Evolutionary conservation across 352 stramenopile species (phyloP).

Genomic region (Pythium scleroteichum): DNA sequence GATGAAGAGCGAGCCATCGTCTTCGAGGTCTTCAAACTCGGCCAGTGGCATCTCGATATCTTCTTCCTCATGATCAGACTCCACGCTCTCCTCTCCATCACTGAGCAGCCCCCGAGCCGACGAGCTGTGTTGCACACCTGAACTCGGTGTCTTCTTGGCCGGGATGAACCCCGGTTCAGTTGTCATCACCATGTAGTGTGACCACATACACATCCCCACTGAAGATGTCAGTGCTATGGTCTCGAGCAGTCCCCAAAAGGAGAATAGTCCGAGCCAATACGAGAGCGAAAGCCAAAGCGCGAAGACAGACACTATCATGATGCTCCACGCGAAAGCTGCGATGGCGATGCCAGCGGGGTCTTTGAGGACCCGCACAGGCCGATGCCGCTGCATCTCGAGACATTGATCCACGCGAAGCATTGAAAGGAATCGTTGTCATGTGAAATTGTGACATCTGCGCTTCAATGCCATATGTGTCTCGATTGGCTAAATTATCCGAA

Average conservation of each 20-base stretch:
- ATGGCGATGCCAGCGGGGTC: constrained; percentile 68
- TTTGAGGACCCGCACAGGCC: constrained; percentile 52
- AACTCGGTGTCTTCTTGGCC: background rate
- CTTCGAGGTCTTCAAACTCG: constrained; percentile 67
- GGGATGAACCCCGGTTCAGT: constrained; percentile 78
- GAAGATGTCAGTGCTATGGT: constrained; percentile 48
- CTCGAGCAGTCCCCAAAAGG: constrained; percentile 44
- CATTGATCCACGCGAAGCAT: constrained; percentile 18
- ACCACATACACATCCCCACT: constrained; percentile 76
- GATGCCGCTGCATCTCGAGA: constrained; percentile 17
- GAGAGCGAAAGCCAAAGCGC: constrained; percentile 52
- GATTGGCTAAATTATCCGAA: background rate
- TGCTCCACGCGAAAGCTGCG: constrained; percentile 55
- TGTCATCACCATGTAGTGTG: constrained; percentile 69
- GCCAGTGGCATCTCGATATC: constrained; percentile 64
- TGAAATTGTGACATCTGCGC: background rate
- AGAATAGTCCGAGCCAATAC: constrained; percentile 59
- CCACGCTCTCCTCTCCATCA: constrained; percentile 23
- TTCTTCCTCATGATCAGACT: constrained; percentile 38
- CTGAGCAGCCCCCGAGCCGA: background rate
- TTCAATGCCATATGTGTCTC: background rate
- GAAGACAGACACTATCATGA: constrained; percentile 46
- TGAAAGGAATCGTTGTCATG: background rate
- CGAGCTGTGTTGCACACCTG: constrained; percentile 5
- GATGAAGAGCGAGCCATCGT: constrained; percentile 74